Evolutionary conservation across 257 asterid species (phyloP).

Genomic region (Solanum tarapatanum): DNA sequence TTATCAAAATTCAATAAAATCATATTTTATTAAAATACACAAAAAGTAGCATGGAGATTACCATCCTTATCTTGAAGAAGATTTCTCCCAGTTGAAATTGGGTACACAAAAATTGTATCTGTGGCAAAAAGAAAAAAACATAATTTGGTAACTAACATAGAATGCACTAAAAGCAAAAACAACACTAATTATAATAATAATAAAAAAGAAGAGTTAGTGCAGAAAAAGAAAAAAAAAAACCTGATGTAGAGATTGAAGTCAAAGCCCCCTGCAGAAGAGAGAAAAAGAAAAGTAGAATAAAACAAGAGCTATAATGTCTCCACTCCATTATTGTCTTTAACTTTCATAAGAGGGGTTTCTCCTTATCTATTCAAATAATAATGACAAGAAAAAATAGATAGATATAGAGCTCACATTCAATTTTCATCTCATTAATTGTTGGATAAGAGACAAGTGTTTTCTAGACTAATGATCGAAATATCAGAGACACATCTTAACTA

Average conservation of each 20-base stretch:
- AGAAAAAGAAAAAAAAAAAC: background rate
- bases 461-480: accelerated
- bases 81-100: slow-evolving; percentile 1
- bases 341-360: background rate
- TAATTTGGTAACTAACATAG: background rate
- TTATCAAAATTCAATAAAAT: background rate
- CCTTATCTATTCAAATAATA: background rate
- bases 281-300: background rate
- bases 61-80: background rate
- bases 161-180: background rate
- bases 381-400: background rate
- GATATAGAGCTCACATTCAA: background rate
- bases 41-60: background rate
- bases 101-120: background rate
- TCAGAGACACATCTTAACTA: accelerated
- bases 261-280: background rate
- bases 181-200: background rate
- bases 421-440: background rate
- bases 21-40: background rate
- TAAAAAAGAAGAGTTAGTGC: background rate
- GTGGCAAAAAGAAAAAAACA: background rate
- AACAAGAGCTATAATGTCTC: background rate
- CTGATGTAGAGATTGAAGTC: background rate
- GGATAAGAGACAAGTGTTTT: too few relatives aligned
- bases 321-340: background rate